Conservation (phyloP, 257 asterid genomes). For the Misopates orontium region DNA sequence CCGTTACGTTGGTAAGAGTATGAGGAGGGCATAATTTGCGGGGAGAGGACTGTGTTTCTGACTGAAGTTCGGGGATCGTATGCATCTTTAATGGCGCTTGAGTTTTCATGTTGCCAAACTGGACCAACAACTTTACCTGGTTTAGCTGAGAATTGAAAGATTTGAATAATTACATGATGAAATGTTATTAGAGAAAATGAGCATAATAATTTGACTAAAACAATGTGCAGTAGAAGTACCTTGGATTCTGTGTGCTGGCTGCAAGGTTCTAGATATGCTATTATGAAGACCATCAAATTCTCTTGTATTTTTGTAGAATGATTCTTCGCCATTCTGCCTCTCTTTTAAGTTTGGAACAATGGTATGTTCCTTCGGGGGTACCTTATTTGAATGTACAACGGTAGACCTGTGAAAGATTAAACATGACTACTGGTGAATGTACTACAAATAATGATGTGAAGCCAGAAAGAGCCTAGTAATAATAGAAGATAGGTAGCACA, state of each 20-base stretch:
- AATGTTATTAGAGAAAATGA: neutral
- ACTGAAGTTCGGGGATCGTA: conserved; percentile 51
- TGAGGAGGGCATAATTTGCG: conserved; percentile 41
- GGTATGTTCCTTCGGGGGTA: conserved; percentile 53
- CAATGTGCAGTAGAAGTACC: neutral
- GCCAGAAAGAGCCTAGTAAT: too few species aligned
- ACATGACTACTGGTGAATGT: neutral
- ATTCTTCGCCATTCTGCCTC: conserved; percentile 51
- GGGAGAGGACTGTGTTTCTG: conserved; percentile 39
- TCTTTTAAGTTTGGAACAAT: conserved; percentile 39
- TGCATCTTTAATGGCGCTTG: conserved; percentile 39
- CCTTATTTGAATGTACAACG: conserved; percentile 61
- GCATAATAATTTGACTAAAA: neutral
- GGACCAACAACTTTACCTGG: conserved; percentile 67
- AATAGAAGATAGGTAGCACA: too few species aligned
- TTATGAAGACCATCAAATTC: conserved; percentile 48
- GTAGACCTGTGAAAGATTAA: conserved; percentile 52
- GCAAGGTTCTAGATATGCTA: conserved; percentile 49
- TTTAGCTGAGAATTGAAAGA: conserved; percentile 38
- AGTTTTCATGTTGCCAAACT: conserved; percentile 41
- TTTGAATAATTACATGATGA: neutral
- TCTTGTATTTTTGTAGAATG: conserved; percentile 43
- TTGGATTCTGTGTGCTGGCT: conserved; percentile 57
- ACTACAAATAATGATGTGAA: too few species aligned
- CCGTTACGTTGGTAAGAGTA: conserved; percentile 38